These are phyloP conservation scores for Solidago caesia DNA, from an alignment of 129 eudicot genomes.

Conservation along the genomic window DNA sequence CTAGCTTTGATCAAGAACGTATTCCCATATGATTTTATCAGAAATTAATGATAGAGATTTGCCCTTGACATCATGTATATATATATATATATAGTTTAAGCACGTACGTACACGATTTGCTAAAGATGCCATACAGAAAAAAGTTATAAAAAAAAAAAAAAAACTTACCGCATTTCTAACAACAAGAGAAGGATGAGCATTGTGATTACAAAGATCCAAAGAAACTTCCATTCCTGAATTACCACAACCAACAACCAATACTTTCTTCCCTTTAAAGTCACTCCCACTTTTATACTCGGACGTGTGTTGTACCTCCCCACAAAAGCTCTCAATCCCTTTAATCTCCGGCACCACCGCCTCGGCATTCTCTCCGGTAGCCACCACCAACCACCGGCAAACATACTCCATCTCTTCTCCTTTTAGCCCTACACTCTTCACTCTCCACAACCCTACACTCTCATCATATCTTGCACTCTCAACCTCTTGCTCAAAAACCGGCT, in stretches of 20 bases:
- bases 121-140: no score
- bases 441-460: constrained; percentile 57
- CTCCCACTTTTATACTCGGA: constrained; percentile 70
- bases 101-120: no score
- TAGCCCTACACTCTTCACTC: constrained; percentile 53
- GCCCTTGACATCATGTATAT: no score
- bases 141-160: neutral
- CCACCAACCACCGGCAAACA: constrained; percentile 84
- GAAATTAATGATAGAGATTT: no score
- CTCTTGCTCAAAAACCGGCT: constrained; percentile 58
- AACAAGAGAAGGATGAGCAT: constrained; percentile 85
- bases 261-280: constrained; percentile 61
- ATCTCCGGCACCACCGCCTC: constrained; percentile 79
- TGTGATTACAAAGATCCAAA: constrained; percentile 83
- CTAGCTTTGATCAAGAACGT: no score
- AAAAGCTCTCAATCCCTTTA: constrained; percentile 62
- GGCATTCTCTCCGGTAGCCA: constrained; percentile 98
- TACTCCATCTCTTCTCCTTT: constrained; percentile 53
- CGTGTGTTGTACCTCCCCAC: constrained; percentile 64
- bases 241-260: constrained; percentile 95
- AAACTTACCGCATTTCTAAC: constrained; percentile 78
- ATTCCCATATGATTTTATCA: no score
- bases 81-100: no score
- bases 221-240: constrained; percentile 99
- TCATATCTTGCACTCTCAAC: constrained; percentile 72